Conservation (phyloP, 177 flowering plant genomes). For the Vitis hybrid region DNA sequence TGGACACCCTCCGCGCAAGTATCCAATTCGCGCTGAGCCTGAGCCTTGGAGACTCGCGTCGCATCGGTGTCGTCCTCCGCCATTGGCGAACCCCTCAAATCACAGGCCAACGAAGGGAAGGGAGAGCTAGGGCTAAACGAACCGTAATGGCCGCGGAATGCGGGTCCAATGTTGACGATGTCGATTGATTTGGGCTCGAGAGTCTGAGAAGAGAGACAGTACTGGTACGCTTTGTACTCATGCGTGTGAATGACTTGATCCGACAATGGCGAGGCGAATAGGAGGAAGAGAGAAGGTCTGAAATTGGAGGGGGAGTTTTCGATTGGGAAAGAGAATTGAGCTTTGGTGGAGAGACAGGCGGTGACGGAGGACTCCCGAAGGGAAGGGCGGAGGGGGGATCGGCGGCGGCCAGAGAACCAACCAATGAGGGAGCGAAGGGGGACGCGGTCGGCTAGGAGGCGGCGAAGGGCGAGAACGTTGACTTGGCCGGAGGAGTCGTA, state of each 20-base stretch:
- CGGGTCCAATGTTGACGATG: slow-evolving; percentile 81
- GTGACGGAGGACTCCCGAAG: slow-evolving; percentile 61
- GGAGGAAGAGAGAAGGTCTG: slow-evolving; percentile 45
- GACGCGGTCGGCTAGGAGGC: slow-evolving; percentile 15
- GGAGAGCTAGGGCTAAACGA: slow-evolving; percentile 60
- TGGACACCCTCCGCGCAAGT: slow-evolving; percentile 58
- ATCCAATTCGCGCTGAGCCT: slow-evolving; percentile 57
- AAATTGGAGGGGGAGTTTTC: slow-evolving; percentile 6
- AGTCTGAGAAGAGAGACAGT: slow-evolving; percentile 15
- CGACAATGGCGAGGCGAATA: slow-evolving; percentile 51
- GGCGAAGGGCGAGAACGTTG: slow-evolving; percentile 20
- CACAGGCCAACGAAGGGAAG: slow-evolving; percentile 57
- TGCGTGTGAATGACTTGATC: slow-evolving; percentile 72
- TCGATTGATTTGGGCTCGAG: slow-evolving; percentile 59
- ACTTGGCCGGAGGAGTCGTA: slow-evolving; percentile 41
- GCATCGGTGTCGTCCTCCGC: slow-evolving; percentile 35
- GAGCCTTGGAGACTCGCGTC: slow-evolving; percentile 25
- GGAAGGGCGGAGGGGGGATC: slow-evolving; percentile 75
- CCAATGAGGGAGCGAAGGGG: slow-evolving; percentile 48
- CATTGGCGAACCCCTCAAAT: slow-evolving; percentile 27
- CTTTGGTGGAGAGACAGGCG: slow-evolving; percentile 37
- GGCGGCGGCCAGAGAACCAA: slow-evolving; percentile 80
- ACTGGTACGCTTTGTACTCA: slow-evolving; percentile 74
- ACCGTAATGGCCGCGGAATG: slow-evolving; percentile 73
- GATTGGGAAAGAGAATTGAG: slow-evolving; percentile 18